A percentile compares a stretch with the other conserved stretches of the same genome.
Evolutionary conservation across 495 filamentous ascomycete genomes (phyloP).

Genomic region (Neurospora sp.): DNA sequence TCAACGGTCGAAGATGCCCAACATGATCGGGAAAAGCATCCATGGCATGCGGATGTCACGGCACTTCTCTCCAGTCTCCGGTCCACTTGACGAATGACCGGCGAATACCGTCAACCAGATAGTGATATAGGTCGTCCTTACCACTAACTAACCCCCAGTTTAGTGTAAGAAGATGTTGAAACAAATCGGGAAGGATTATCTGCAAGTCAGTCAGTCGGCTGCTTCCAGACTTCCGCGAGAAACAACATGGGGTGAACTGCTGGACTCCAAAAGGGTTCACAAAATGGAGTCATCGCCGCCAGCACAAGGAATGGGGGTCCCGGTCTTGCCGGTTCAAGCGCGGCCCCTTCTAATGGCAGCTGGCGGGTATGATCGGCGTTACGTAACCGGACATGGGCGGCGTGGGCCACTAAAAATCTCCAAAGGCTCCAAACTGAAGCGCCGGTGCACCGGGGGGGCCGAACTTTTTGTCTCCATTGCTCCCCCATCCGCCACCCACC

Average conservation of each 20-base stretch:
- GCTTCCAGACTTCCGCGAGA: not conserved
- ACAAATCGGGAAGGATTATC: not conserved
- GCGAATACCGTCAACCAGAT: not conserved
- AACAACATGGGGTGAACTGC: not conserved
- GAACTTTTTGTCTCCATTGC: conserved; percentile 5
- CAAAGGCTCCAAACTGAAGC: not conserved
- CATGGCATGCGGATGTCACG: not conserved
- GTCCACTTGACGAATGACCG: not conserved
- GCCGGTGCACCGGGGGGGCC: not conserved
- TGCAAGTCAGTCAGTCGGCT: not conserved
- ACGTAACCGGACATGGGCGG: conserved; percentile 9
- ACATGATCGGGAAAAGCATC: not conserved
- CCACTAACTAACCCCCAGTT: not conserved
- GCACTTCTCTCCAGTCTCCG: not conserved
- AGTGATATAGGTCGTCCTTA: not conserved
- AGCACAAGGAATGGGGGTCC: not conserved
- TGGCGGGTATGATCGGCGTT: conserved; percentile 13
- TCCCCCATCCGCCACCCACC: not conserved
- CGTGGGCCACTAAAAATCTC: not conserved
- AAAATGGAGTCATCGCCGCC: not conserved
- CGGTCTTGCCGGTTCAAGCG: not conserved
- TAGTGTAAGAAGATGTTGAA: not conserved
- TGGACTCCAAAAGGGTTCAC: not conserved
- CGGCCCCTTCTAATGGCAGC: not conserved
- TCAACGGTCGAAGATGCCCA: not conserved